Evolutionary conservation across 371 early-diverging fungal species (phyloP).

Genomic region (Mortierella polycephala): DNA sequence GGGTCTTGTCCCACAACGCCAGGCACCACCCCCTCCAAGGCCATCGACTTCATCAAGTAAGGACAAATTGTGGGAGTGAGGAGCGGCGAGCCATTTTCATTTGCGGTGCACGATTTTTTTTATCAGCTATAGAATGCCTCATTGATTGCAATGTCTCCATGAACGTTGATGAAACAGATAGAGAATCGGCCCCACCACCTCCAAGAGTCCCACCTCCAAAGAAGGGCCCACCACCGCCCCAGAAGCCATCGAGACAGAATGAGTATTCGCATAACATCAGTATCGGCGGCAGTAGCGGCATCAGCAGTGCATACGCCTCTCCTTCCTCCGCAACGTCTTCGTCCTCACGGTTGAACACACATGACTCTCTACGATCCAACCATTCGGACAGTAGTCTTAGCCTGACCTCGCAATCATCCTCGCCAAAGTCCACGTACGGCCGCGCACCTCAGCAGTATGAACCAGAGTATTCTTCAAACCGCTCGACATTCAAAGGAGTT

Average conservation of each 20-base stretch:
- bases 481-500: constrained; percentile 71
- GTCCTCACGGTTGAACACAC: constrained; percentile 27
- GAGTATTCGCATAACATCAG: constrained; percentile 18
- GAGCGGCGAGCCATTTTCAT: not conserved
- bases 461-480: constrained; percentile 47
- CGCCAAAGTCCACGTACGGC: constrained; percentile 46
- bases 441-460: constrained; percentile 44
- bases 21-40: constrained; percentile 50
- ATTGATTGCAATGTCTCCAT: too few species aligned
- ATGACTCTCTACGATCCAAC: constrained; percentile 51
- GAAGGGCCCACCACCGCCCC: constrained; percentile 49
- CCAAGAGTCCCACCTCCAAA: constrained; percentile 33
- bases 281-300: constrained; percentile 14
- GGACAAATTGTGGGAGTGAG: not conserved
- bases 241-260: constrained; percentile 35
- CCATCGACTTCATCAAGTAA: constrained; percentile 39
- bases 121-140: not conserved
- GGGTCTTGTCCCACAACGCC: constrained; percentile 44
- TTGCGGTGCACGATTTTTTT: not conserved
- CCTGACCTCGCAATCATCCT: constrained; percentile 25
- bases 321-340: not conserved
- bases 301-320: constrained; percentile 17
- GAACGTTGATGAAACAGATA: not conserved
- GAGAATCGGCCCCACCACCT: constrained; percentile 31
- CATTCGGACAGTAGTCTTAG: constrained; percentile 35